Base-by-base conservation (phyloP, 768 basidiomycete genomes). In the Calocera viscosa region DNA sequence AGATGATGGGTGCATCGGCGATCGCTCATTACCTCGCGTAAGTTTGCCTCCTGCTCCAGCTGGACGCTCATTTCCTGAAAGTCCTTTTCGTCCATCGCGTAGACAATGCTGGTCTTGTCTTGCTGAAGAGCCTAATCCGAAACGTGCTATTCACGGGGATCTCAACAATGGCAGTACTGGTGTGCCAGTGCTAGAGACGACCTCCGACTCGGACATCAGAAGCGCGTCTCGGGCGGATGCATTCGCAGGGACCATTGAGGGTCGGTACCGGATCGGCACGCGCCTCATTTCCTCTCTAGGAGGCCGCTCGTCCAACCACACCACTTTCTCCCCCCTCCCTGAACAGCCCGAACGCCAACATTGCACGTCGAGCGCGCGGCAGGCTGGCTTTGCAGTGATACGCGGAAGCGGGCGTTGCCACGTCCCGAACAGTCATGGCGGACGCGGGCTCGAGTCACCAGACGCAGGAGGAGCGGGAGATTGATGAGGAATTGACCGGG, bases 1-100 rank as follows among this genome's bases (percentile, higher is more conserved):
- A 47, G 47, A n/a, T 41, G 39, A 35, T 40, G n/a, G n/a, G 43
- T 8, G 66, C 34, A 47, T 63, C 33, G 28, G 24, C 26, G 67
- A 30, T 53, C 53, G 14, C 24, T 60, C 47, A 72, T 74, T 74
- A 88, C 89, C 81, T 90, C 89, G 74, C 82, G 80, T 22, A 86
- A 75, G 63, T 84, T 84, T 39, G 80, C 78, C 71, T 90, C 89
- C 64, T 79, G 76, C 68, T 89, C 86, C 30, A 89, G 80, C 32
- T 86, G 74, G 24, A 73, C 70, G 69, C 85, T 88, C 70, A 90
- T 80, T 60, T 77, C 77, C 68, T 84, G 82, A 38, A 88, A 75
- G 68, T 85, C 82, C 14, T 77, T 69, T 30, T 78, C 63, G 70
- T 86, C 83, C 88, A 89, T 90, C 41, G 24, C 66, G 65, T 49